Conservation (phyloP, 495 filamentous ascomycete species). For the Neurospora sp. region DNA sequence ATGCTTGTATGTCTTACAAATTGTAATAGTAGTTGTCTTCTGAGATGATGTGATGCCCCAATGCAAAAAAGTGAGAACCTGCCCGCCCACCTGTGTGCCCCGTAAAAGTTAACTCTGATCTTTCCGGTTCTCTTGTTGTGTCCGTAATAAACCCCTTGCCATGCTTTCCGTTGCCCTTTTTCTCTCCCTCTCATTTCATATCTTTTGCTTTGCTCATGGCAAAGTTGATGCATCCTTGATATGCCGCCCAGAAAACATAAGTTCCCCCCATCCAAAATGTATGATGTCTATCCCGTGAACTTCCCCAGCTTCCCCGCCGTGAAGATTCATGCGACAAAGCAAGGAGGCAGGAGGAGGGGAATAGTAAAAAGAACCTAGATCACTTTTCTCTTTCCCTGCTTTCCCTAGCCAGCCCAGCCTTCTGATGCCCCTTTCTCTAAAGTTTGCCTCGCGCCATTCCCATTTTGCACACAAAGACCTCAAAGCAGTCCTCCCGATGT, state of each 20-base stretch:
- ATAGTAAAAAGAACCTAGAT: background rate
- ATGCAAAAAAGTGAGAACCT: background rate
- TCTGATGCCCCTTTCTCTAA: background rate
- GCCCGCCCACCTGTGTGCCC: background rate
- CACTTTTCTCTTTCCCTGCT: background rate
- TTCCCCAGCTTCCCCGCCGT: background rate
- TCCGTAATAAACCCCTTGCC: background rate
- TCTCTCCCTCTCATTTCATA: background rate
- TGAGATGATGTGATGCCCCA: background rate
- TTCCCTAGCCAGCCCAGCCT: background rate
- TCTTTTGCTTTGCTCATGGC: background rate
- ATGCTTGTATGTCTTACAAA: background rate
- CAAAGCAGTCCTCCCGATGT: background rate
- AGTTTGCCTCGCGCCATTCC: background rate
- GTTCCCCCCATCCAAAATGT: background rate
- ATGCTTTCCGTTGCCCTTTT: background rate
- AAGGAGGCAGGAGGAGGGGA: background rate
- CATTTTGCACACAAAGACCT: background rate
- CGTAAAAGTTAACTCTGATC: background rate
- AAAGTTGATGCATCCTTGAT: background rate
- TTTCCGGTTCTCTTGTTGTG: background rate
- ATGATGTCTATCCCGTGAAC: background rate
- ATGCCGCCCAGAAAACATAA: background rate
- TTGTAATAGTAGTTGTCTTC: background rate
- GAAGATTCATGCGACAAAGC: background rate